These are phyloP conservation scores for Rhizomucor miehei DNA, from an alignment of 371 early-diverging fungal genomes.

Conservation along the genomic window DNA sequence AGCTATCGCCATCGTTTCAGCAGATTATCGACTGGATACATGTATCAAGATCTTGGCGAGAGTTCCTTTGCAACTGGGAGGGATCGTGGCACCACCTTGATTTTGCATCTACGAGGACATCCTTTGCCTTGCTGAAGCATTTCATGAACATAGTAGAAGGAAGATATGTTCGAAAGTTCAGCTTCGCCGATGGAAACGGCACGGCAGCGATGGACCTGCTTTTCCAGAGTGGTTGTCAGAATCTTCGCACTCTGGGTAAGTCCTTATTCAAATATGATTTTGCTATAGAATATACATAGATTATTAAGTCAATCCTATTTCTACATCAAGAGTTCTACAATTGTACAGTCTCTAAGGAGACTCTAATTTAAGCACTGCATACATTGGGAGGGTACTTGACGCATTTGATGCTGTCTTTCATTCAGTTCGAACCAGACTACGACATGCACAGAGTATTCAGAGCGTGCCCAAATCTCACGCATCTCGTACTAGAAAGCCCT, in stretches of 20 bases:
- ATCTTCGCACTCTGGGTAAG: slow-evolving; percentile 31
- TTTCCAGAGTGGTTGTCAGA: slow-evolving; percentile 26
- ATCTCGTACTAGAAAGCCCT: background rate
- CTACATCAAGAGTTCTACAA: slow-evolving; percentile 15
- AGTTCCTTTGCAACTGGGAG: slow-evolving; percentile 23
- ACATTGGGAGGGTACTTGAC: slow-evolving; percentile 23
- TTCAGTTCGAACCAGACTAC: slow-evolving; percentile 3
- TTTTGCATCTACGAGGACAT: slow-evolving; percentile 13
- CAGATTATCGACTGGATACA: slow-evolving; percentile 28
- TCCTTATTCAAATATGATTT: background rate
- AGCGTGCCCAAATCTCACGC: background rate
- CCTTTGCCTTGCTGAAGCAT: slow-evolving; percentile 12
- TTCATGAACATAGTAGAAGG: slow-evolving; percentile 25
- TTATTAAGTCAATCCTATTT: too few species aligned
- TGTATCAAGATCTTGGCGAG: slow-evolving; percentile 34
- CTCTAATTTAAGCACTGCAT: slow-evolving; percentile 17
- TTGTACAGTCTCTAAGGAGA: slow-evolving; percentile 9
- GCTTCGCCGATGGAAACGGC: slow-evolving; percentile 4
- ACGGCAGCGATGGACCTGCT: slow-evolving; percentile 19
- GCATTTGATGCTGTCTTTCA: slow-evolving; percentile 12
- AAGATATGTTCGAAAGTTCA: slow-evolving; percentile 22
- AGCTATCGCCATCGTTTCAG: slow-evolving; percentile 23
- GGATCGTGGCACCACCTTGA: slow-evolving; percentile 40
- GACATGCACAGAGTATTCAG: slow-evolving; percentile 9
- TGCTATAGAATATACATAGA: background rate